Base-by-base conservation (phyloP, 768 basidiomycete genomes). In the Ramaria sp. region DNA sequence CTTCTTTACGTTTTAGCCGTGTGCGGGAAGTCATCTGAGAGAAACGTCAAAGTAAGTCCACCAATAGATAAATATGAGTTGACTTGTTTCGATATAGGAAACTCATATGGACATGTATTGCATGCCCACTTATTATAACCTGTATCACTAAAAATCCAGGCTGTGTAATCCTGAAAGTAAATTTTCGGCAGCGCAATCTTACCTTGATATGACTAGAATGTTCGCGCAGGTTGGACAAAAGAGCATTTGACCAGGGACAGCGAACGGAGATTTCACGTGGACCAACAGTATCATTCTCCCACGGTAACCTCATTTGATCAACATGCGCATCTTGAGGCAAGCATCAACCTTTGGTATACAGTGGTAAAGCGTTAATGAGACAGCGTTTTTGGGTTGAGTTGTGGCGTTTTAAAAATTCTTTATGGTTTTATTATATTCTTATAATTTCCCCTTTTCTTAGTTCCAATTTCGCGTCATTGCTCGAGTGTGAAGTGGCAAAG, bases 161-260 rank as follows among this genome's bases (percentile, higher is more conserved):
- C 7, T 24, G n/a, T 52, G 3, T n/a, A 52, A 13, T 16, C n/a
- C 22, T 16, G 5, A 41, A 5, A 13, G 13, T 45, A 34, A 32
- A 15, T n/a, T 13, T 15, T 15, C 34, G 27, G 27, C n/a, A 28
- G 28, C 3, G 24, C 7, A 6, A 16, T 20, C 45, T 44, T 32
- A 25, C 5, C 78, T 72, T 4, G 84, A 87, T 48, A 90, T 82
- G 43, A 85, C 76, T 15, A 94, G 78, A 42, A 90, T 74, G 67
- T 97, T 98, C 27, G 88, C 82, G 63, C 95, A 98, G 51, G 85
- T 89, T 28, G 95, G 95, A 65, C 95, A 97, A 74, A 95, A 95
- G 34, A 94, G 74, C 90, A 95, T 94, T 34, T 13, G 10, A 32
- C 30, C n/a, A n/a, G n/a, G n/a, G 32, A 34, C 32, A 34, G n/a